phyloP scores from a whole-genome alignment of 352 stramenopile genomes.

The Globisporangium paddicum region DNA sequence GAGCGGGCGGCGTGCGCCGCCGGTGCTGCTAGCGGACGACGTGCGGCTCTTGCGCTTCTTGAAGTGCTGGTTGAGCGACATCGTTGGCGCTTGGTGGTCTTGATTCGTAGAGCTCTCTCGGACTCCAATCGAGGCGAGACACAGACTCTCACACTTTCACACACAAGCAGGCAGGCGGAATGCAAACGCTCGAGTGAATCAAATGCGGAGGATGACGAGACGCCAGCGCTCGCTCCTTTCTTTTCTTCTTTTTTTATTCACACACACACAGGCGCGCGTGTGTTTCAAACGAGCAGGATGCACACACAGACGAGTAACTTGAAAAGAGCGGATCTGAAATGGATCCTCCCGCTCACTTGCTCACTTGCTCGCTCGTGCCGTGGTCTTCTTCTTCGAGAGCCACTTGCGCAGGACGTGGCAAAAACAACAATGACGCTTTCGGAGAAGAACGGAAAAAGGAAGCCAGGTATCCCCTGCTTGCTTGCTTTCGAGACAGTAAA shows the following conservation, averaged over 20 bases:
- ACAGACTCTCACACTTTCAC: background rate
- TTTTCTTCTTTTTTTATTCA: conserved; percentile 6
- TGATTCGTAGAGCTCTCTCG: background rate
- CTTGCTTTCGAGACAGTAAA: background rate
- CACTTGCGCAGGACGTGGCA: conserved; percentile 49
- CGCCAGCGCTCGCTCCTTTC: background rate
- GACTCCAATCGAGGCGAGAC: conserved; percentile 8
- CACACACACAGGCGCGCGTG: background rate
- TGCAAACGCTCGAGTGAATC: background rate
- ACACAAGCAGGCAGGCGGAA: background rate
- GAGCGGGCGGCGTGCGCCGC: background rate
- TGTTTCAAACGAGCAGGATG: background rate
- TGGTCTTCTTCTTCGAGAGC: conserved; percentile 3
- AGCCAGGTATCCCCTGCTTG: conserved; percentile 11
- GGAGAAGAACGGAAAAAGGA: conserved; percentile 9
- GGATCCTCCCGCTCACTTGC: background rate
- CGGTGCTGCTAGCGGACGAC: conserved; percentile 15
- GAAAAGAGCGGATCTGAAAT: conserved; percentile 5
- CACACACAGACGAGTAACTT: background rate
- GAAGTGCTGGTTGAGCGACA: conserved; percentile 59
- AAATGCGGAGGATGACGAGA: background rate
- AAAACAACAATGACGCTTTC: conserved; percentile 48
- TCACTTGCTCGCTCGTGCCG: background rate
- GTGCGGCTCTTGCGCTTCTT: conserved; percentile 66
- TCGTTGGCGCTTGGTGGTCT: conserved; percentile 4